Evolutionary conservation across 805 yeast genomes (phyloP).

Genomic region (Grigorovia jiainica): DNA sequence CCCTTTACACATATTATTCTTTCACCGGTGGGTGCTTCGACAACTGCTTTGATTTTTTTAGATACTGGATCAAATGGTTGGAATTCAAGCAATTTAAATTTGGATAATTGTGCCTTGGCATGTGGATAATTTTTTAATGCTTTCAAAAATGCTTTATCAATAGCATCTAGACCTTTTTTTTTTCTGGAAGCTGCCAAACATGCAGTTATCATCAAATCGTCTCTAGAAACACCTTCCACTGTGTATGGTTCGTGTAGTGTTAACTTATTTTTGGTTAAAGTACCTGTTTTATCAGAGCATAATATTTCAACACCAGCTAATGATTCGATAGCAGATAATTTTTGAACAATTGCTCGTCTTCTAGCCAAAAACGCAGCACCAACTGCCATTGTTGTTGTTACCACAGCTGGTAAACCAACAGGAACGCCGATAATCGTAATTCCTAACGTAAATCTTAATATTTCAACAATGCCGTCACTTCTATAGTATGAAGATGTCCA

Average conservation of each 20-base stretch:
- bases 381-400: constrained; percentile 98
- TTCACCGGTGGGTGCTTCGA: constrained; percentile 93
- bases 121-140: constrained; percentile 80
- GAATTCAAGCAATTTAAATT: constrained; percentile 91
- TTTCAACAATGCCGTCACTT: constrained; percentile 73
- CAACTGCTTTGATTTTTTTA: constrained; percentile 90
- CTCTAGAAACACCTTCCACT: constrained; percentile 93
- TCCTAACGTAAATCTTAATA: constrained; percentile 86
- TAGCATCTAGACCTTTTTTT: constrained; percentile 97
- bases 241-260: constrained; percentile 96
- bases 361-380: constrained; percentile 98
- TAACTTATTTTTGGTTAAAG: constrained; percentile 92
- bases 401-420: constrained; percentile 98
- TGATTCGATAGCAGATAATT: constrained; percentile 92
- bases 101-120: constrained; percentile 85
- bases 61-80: constrained; percentile 98
- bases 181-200: constrained; percentile 96
- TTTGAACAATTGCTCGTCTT: constrained; percentile 95
- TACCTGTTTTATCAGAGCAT: constrained; percentile 98
- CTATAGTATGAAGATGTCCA: constrained; percentile 95
- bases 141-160: constrained; percentile 93
- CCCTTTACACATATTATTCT: constrained; percentile 94
- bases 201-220: constrained; percentile 94
- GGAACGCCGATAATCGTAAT: constrained; percentile 97
- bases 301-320: constrained; percentile 95